Base-by-base conservation (phyloP, 345 rosid species). In the Moricandia moricandioides region DNA sequence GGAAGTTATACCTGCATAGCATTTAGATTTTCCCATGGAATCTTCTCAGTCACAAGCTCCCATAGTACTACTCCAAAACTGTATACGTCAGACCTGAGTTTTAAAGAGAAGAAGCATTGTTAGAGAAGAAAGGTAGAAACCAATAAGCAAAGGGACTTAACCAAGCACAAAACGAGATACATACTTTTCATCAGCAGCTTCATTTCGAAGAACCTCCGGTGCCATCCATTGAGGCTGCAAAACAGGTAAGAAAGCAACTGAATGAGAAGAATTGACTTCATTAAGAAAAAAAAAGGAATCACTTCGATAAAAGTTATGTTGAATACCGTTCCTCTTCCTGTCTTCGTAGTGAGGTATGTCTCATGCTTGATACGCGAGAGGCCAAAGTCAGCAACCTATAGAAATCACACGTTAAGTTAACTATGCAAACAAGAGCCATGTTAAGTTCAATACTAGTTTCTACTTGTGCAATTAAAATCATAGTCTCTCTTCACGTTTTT, bases 171-270 rank as follows among this genome's bases (percentile, higher is more conserved):
- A 75, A 26, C 58, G 72, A 59, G 67, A 26, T 1, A 66, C 85
- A 31, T 86, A 94, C 98, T 90, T 94, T 82, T 89, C 97, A 65
- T 91, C 96, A 7, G 96, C 86, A 59, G 89, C 93, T 79, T 94
- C 98, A 69, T 87, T 90, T 3, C 98, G 91, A 62, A 91, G 95
- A 83, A 88, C 95, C 84, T 94, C 98, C 0, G 97, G 98, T 5
- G 98, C 98, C 98, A 94, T 94, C 98, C 98, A 91, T 77, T 94
- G 97, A 82, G 97, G 98, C 98, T 94, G 70, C 69, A 85, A 62
- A 65, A 73, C 10, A 74, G 56, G 60, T 56, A 35, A 63, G 24
- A 59, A 51, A 13, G 17, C 69, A 79, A 62, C 3, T 11, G 27
- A 54, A 29, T 51, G 58, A 16, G 47, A 11, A 69, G 78, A 29